These are phyloP conservation scores for Nakazawaea pomicola DNA, from an alignment of 805 yeast genomes.

Conservation along the genomic window DNA sequence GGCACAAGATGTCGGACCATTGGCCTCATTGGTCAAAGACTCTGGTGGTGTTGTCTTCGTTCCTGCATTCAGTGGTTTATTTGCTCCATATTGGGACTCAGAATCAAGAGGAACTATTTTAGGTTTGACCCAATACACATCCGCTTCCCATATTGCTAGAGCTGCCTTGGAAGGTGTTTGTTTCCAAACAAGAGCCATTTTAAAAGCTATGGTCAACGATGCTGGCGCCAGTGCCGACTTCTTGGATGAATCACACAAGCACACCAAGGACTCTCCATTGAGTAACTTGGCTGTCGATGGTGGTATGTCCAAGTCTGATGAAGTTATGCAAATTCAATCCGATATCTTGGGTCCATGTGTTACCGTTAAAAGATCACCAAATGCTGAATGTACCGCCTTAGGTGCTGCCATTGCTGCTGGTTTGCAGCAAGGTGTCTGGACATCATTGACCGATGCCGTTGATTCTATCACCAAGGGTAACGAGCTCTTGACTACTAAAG, in stretches of 20 bases:
- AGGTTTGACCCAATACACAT: slow-evolving; percentile 90
- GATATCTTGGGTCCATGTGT: slow-evolving; percentile 87
- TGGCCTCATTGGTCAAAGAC: slow-evolving; percentile 75
- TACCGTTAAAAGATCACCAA: slow-evolving; percentile 72
- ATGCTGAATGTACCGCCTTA: slow-evolving; percentile 87
- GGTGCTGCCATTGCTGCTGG: slow-evolving; percentile 98
- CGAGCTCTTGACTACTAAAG: slow-evolving; percentile 13
- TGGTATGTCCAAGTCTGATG: slow-evolving; percentile 89
- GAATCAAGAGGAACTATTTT: slow-evolving; percentile 89
- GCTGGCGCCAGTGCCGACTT: slow-evolving; percentile 61
- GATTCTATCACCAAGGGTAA: slow-evolving; percentile 31
- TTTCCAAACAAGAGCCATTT: slow-evolving; percentile 86
- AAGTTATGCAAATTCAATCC: slow-evolving; percentile 91
- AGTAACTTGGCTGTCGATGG: slow-evolving; percentile 79
- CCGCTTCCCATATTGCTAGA: slow-evolving; percentile 86
- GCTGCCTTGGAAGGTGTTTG: slow-evolving; percentile 96
- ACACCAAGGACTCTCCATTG: slow-evolving; percentile 36
- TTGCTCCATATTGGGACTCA: slow-evolving; percentile 95
- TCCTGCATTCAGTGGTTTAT: slow-evolving; percentile 90
- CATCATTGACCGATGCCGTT: slow-evolving; percentile 63
- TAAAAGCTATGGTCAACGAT: slow-evolving; percentile 85
- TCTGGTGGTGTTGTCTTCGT: slow-evolving; percentile 92
- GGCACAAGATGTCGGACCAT: slow-evolving; percentile 85
- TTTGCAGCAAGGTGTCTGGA: slow-evolving; percentile 66
- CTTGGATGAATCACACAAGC: slow-evolving; percentile 42